Conservation (phyloP, 768 basidiomycete species). For the Psilocybe sp. region DNA sequence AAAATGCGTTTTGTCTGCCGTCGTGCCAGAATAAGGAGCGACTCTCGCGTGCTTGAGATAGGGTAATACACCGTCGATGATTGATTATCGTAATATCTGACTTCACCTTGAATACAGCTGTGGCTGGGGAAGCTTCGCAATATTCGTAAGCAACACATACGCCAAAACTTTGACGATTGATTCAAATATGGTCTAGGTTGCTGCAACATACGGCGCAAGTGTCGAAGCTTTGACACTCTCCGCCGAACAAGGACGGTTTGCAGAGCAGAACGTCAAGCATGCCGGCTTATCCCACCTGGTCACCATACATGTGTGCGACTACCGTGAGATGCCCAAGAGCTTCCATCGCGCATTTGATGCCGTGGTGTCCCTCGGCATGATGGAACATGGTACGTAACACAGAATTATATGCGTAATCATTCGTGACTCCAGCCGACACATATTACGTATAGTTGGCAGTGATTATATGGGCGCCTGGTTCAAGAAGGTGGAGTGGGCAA, state of each 20-base stretch:
- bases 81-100: not conserved
- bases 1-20: constrained; percentile 9
- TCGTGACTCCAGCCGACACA: not conserved
- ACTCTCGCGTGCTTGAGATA: constrained; percentile 10
- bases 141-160: not conserved
- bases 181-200: no score
- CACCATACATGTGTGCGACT: constrained; percentile 12
- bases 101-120: not conserved
- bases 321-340: constrained; percentile 8
- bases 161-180: no score
- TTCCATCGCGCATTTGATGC: constrained; percentile 13
- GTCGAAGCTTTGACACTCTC: constrained; percentile 10
- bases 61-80: constrained; percentile 1
- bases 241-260: constrained; percentile 7
- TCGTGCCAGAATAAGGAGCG: constrained; percentile 6
- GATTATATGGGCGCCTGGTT: constrained; percentile 12
- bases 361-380: constrained; percentile 10
- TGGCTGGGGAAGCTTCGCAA: constrained; percentile 13
- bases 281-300: constrained; percentile 10
- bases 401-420: not conserved
- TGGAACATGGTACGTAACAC: constrained; percentile 10
- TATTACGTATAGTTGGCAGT: constrained; percentile 2
- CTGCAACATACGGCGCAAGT: constrained; percentile 9
- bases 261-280: constrained; percentile 7
- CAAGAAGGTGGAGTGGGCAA: constrained; percentile 11